phyloP scores from a whole-genome alignment of 257 asterid species.

The Verbena officinalis region DNA sequence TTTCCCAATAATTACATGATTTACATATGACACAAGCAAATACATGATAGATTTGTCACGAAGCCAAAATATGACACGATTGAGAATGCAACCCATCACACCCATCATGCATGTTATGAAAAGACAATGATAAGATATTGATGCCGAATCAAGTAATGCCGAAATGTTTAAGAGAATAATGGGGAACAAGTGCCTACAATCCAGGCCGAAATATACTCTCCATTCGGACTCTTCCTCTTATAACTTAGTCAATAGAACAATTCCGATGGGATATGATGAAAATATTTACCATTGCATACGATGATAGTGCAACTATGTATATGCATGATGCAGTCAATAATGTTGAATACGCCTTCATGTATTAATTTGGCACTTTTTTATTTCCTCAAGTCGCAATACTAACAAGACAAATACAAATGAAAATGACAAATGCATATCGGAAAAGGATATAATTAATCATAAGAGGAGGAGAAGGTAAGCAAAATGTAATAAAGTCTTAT shows the following conservation, averaged over 20 bases:
- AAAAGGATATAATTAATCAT: too few relatives aligned
- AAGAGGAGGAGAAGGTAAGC: too few relatives aligned
- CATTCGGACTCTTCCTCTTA: not conserved
- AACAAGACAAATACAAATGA: too few relatives aligned
- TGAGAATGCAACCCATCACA: not conserved
- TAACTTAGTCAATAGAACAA: not conserved
- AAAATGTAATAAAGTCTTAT: too few relatives aligned
- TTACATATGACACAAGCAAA: too few relatives aligned
- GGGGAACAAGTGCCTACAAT: not conserved
- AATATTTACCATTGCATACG: not conserved
- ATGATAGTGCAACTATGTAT: not conserved
- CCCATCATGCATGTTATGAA: not conserved
- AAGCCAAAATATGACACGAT: not conserved
- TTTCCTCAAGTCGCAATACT: too few relatives aligned
- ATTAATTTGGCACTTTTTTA: too few relatives aligned
- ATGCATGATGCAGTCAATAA: not conserved
- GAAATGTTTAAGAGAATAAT: not conserved
- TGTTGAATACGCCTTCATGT: too few relatives aligned
- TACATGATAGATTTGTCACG: not conserved
- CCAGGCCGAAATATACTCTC: not conserved
- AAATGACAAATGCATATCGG: too few relatives aligned
- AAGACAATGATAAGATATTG: not conserved
- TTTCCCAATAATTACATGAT: not conserved
- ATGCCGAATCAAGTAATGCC: constrained; percentile 15
- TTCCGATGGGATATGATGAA: not conserved